phyloP scores from a whole-genome alignment of 345 rosid genomes.

The Eucalyptus decipiens region DNA sequence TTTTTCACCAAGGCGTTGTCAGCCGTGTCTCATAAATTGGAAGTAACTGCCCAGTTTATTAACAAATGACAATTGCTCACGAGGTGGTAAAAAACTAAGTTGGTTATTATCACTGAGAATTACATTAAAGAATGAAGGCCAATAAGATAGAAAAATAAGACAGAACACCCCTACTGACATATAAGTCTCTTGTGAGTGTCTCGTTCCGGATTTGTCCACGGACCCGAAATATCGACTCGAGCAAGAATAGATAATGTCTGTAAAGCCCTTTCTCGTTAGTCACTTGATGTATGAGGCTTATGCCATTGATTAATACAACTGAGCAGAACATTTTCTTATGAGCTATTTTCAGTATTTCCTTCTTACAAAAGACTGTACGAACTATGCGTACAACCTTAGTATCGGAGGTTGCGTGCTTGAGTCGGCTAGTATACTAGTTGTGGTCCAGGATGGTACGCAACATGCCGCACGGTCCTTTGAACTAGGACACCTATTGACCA shows the following conservation, averaged over 20 bases:
- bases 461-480: not conserved
- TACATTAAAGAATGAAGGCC: not conserved
- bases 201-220: not conserved
- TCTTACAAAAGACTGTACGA: too few relatives aligned
- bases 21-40: not conserved
- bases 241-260: too few relatives aligned
- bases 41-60: not conserved
- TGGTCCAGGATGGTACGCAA: not conserved
- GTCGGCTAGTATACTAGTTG: not conserved
- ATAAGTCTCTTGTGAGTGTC: not conserved
- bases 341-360: not conserved
- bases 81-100: not conserved
- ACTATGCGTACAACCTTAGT: rapidly evolving
- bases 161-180: not conserved
- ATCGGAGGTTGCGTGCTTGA: rapidly evolving
- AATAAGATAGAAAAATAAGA: not conserved
- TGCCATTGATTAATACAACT: not conserved
- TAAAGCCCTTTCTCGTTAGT: not conserved
- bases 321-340: rapidly evolving
- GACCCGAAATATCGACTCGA: not conserved
- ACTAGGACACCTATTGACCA: not conserved
- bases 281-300: not conserved
- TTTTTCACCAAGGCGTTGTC: not conserved
- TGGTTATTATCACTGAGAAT: not conserved
- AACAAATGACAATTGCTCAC: not conserved